Evolutionary conservation across 2,329 filamentous ascomycete genomes (phyloP).

Genomic region (Plenodomus lindquistii): DNA sequence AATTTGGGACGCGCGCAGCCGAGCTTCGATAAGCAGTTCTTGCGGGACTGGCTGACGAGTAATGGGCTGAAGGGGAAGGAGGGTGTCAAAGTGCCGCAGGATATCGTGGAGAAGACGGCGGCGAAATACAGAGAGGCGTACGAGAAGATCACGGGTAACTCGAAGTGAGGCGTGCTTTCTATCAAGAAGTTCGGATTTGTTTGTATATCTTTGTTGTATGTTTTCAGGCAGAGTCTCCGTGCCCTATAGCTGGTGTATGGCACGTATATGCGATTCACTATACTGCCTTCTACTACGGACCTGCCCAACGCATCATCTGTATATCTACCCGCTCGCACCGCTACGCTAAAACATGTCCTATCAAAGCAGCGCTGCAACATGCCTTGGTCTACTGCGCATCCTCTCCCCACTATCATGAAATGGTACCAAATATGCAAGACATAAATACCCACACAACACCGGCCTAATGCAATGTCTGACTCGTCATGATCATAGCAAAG

Average conservation of each 20-base stretch:
- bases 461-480: neutral
- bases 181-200: neutral
- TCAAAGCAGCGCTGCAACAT: neutral
- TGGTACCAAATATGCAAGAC: neutral
- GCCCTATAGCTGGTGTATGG: neutral
- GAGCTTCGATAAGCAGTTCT: constrained; percentile 78
- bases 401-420: neutral
- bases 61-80: constrained; percentile 76
- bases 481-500: neutral
- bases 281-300: neutral
- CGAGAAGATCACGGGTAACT: constrained; percentile 64
- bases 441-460: neutral
- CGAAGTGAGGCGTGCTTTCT: neutral
- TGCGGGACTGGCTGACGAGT: constrained; percentile 79
- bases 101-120: constrained; percentile 70
- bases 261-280: neutral
- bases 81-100: constrained; percentile 71
- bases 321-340: neutral
- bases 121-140: constrained; percentile 78
- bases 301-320: neutral
- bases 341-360: neutral
- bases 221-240: neutral
- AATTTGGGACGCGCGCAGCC: constrained; percentile 71
- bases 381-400: neutral
- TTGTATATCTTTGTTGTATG: neutral